Base-by-base conservation (phyloP, 2,329 filamentous ascomycete genomes). In the Fusarium sp. region DNA sequence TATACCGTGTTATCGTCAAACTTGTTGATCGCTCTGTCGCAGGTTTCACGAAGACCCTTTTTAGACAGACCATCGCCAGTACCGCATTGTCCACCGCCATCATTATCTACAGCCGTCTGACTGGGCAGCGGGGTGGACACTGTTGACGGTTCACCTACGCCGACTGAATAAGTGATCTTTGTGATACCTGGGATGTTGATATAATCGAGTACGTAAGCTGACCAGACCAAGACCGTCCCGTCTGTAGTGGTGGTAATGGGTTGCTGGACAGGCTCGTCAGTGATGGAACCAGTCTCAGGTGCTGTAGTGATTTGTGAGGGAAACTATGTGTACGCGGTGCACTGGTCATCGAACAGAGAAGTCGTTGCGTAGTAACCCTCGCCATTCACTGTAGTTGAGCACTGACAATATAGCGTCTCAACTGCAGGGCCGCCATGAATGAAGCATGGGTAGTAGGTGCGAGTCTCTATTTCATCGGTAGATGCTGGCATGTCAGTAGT, bases 21-120 rank as follows among this genome's bases (percentile, higher is more conserved):
- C 3, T 38, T 15, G 5, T 28, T 16, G 12, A 70, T 66, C 4
- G 66, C 65, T 7, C 55, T 48, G 16, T 70, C 56, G 11, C 66
- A 71, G 28, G 66, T 66, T 0, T 59, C 44, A 12, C 45, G 31
- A 2, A 71, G 45, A 5, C 56, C 68, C 5, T 39, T 44, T 35
- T 61, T 65, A 2, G 68, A 71, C 4, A 65, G n/a, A 4, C 35
- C 24, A 28, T 70, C 66, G 5, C 35, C 28, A 3, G 61, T 71
- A 4, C 66, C 41, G 24, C 62, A 71, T 31, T 71, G 57, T 4
- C 67, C 58, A 13, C 22, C 20, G 14, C 67, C 69, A 5, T 67
- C 39, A 14, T 67, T 67, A 31, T 67, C 62, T 3, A 63, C 53
- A 13, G 45, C 41, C 3, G 61, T 55, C 24, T 66, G 65, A 11